These are phyloP conservation scores for Rhynchosporium agropyri DNA, from an alignment of 2,329 filamentous ascomycete species.

Conservation along the genomic window DNA sequence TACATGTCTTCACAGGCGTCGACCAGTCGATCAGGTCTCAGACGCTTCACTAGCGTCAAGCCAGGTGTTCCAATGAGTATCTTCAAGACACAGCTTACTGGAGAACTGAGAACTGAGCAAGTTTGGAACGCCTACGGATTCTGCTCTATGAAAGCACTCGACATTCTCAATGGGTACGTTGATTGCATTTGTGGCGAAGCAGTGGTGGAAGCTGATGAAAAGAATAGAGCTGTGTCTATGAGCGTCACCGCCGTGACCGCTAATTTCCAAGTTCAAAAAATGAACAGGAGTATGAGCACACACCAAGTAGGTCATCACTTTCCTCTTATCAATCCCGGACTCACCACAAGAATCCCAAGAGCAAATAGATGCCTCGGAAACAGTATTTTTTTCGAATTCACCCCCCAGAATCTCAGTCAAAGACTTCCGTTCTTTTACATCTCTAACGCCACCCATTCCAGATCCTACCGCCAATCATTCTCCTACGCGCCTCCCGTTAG, in stretches of 20 bases:
- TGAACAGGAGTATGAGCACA: constrained; percentile 13
- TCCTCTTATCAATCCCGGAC: neutral
- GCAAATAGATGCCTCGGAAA: too few species aligned
- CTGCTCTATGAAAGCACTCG: constrained; percentile 9
- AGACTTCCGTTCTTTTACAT: neutral
- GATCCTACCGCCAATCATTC: neutral
- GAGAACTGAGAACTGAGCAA: constrained; percentile 15
- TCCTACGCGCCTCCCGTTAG: constrained; percentile 25
- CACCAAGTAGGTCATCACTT: constrained; percentile 4
- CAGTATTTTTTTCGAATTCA: too few species aligned
- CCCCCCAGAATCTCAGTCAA: too few species aligned
- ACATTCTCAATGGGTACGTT: neutral
- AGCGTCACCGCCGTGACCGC: neutral
- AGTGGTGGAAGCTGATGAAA: neutral
- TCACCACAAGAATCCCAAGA: too few species aligned
- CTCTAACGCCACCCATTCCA: neutral
- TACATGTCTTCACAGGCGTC: constrained; percentile 12
- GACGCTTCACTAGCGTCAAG: constrained; percentile 10
- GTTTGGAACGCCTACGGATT: neutral
- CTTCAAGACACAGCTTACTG: constrained; percentile 22
- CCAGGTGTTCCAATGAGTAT: constrained; percentile 21
- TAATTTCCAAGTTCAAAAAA: neutral
- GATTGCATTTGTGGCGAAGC: neutral
- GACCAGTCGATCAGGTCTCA: constrained; percentile 7
- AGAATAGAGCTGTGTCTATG: constrained; percentile 2